Conservation (phyloP, 2,329 filamentous ascomycete species). For the Onygenales sp. region DNA sequence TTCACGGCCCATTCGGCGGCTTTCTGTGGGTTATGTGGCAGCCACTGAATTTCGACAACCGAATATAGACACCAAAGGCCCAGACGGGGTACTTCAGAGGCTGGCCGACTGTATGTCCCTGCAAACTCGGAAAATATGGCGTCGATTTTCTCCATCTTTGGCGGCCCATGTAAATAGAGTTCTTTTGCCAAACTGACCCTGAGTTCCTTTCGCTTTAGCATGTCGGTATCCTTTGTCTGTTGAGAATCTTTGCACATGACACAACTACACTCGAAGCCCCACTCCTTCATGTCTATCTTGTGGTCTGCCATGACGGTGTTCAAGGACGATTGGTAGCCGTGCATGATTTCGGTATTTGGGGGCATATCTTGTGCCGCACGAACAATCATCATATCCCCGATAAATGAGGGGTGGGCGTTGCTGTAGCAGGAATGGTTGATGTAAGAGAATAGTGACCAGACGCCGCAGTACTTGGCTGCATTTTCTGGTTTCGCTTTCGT, state of each 20-base stretch:
- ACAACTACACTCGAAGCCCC: too few relatives aligned
- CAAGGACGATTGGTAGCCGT: too few relatives aligned
- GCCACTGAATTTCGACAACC: constrained; percentile 13
- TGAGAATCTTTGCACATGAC: too few relatives aligned
- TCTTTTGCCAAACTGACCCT: too few relatives aligned
- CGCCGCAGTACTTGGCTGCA: constrained; percentile 19
- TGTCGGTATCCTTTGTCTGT: too few relatives aligned
- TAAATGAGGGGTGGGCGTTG: constrained; percentile 41
- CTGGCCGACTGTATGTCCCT: constrained; percentile 13
- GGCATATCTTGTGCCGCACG: constrained; percentile 38
- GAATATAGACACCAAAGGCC: constrained; percentile 11
- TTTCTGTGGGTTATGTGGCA: constrained; percentile 6
- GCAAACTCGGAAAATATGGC: too few relatives aligned
- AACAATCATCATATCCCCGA: constrained; percentile 46
- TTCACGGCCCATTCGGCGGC: constrained; percentile 15
- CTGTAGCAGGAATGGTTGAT: constrained; percentile 46
- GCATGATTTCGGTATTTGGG: constrained; percentile 5
- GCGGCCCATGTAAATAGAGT: too few relatives aligned
- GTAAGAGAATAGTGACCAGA: constrained; percentile 42
- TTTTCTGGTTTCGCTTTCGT: too few relatives aligned
- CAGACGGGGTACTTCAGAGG: constrained; percentile 18
- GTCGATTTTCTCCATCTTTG: too few relatives aligned
- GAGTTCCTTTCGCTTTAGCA: too few relatives aligned
- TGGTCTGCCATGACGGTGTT: too few relatives aligned
- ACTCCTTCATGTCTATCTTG: too few relatives aligned